phyloP scores from a whole-genome alignment of 495 filamentous ascomycete genomes.

The Alectoria sarmentosa region DNA sequence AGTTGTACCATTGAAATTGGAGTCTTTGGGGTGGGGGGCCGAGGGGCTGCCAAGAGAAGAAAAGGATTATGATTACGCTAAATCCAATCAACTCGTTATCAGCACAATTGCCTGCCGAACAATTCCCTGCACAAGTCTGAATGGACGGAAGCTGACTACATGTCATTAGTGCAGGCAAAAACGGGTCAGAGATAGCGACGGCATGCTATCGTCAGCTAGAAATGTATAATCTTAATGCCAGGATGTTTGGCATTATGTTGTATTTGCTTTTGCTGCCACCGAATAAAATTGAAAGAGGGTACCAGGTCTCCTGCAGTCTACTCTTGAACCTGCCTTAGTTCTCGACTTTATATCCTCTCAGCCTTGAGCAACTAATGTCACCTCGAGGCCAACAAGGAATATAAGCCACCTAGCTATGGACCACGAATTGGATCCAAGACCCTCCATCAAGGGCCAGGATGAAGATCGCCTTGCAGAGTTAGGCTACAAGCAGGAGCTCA shows the following conservation, averaged over 20 bases:
- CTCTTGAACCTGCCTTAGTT: neutral
- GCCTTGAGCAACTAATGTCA: neutral
- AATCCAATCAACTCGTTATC: no score
- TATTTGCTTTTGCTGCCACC: neutral
- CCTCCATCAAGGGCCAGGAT: slow-evolving; percentile 29
- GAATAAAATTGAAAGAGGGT: no score
- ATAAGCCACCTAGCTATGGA: neutral
- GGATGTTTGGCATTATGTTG: neutral
- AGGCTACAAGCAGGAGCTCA: slow-evolving; percentile 57
- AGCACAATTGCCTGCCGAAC: no score
- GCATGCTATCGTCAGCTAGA: neutral
- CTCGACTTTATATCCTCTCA: neutral
- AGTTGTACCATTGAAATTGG: no score
- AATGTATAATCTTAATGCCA: neutral
- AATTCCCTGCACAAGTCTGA: neutral
- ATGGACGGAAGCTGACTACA: neutral
- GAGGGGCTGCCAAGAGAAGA: no score
- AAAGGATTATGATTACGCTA: no score
- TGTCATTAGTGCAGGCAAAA: neutral
- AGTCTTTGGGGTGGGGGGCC: no score
- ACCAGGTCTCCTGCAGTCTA: neutral
- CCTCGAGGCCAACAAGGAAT: neutral
- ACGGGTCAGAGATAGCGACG: neutral
- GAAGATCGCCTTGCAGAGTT: slow-evolving; percentile 50
- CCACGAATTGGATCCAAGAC: slow-evolving; percentile 7